phyloP scores from a whole-genome alignment of 2,329 filamentous ascomycete genomes.

The Plenodomus lindquistii region DNA sequence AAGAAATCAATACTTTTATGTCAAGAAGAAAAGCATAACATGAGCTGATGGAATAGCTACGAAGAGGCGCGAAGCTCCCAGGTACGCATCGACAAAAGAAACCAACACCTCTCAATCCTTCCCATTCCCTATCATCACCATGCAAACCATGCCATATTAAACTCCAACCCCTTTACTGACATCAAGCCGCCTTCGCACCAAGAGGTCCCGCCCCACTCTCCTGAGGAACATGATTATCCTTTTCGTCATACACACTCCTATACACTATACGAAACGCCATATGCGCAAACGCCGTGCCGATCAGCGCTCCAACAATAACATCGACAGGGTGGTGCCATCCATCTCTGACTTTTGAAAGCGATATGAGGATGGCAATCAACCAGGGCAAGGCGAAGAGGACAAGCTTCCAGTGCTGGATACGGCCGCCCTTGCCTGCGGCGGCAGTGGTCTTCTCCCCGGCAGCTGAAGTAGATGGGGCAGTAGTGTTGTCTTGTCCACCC shows the following conservation, averaged over 20 bases:
- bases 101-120: too few species aligned
- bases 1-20: too few species aligned
- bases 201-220: too few species aligned
- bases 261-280: constrained; percentile 66
- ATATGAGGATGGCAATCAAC: constrained; percentile 66
- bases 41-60: too few species aligned
- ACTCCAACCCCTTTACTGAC: too few species aligned
- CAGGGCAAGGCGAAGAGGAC: constrained; percentile 64
- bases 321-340: constrained; percentile 74
- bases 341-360: constrained; percentile 67
- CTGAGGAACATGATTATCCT: constrained; percentile 19
- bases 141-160: too few species aligned
- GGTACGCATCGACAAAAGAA: too few species aligned
- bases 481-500: background rate
- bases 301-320: constrained; percentile 63
- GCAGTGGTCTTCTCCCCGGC: background rate
- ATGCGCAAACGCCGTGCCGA: constrained; percentile 66
- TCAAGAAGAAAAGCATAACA: too few species aligned
- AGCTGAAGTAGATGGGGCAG: too few species aligned
- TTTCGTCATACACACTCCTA: constrained; percentile 19
- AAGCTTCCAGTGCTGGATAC: constrained; percentile 69
- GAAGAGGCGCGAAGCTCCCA: too few species aligned
- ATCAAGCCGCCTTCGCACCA: too few species aligned
- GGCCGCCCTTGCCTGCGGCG: background rate
- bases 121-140: too few species aligned